Evolutionary conservation across 2,329 filamentous ascomycete genomes (phyloP), one percentile per base, ranked within the genome.

Genomic region (Apiospora hydei): DNA sequence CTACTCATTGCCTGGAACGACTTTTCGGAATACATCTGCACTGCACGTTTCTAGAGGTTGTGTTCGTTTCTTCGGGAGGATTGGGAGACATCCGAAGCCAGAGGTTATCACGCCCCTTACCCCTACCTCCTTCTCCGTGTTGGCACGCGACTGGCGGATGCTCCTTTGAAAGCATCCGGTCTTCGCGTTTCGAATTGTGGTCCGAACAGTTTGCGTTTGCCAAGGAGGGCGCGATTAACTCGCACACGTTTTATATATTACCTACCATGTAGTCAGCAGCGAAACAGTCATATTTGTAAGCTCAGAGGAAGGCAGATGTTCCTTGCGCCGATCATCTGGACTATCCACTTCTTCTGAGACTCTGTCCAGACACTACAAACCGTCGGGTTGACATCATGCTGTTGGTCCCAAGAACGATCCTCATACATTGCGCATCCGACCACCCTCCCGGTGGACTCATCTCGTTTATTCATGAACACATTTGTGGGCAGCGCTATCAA

Each of bases 191-290:
- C 14, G 26, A 18, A 57, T 34, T 30, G 18, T 18, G 26, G 14
- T 21, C 53, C 34, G 53, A 61, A 61, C 53, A 38, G 53, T 61
- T 38, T 38, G 53, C 14, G 51, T 57, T 57, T 57, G 51, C 51
- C 51, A 57, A 57, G 51, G 14, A 57, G 26, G 26, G 14, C 26
- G 51, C 14, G 26, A 16, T 34, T 34, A 18, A 13, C 26, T 34
- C 18, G 14, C 26, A 30, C 53, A 38, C 30, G 53, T 61, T 61
- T 38, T 61, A n/a, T 61, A 38, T 38, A 38, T 38, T 11, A 38
- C 38, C 30, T n/a, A 21, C 21, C 53, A n/a, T 8, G 53, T 38
- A 18, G 51, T 30, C 14, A 30, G 14, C 51, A 57, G 26, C 51
- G 34, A 18, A 1, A 57, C 5, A 0, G 14, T 4, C 14, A n/a